A percentile compares a stretch with the other conserved stretches of the same genome.
Conservation (phyloP, 495 filamentous ascomycete species). For the Tuber indicum region DNA sequence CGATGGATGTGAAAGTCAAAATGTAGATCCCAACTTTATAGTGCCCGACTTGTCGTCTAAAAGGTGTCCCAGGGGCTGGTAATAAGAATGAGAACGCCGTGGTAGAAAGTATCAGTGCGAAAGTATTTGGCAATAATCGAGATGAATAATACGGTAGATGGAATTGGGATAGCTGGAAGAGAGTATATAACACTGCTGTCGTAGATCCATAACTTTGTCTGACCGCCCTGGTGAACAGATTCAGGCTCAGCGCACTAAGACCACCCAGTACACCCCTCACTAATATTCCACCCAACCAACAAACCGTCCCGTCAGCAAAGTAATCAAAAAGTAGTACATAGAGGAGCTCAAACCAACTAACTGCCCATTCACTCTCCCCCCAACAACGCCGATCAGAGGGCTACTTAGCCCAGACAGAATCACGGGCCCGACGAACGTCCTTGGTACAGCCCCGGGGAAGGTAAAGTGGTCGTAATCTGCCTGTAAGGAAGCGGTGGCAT, state of each 20-base stretch:
- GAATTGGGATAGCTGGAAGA: constrained; percentile 82
- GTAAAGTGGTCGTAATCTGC: constrained; percentile 78
- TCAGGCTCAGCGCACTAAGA: constrained; percentile 63
- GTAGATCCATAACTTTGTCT: constrained; percentile 60
- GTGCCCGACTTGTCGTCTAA: constrained; percentile 40
- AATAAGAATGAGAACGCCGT: constrained; percentile 65
- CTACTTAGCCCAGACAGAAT: constrained; percentile 62
- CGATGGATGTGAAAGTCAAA: constrained; percentile 70
- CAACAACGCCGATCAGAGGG: constrained; percentile 52
- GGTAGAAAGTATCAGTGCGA: constrained; percentile 78
- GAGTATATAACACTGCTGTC: constrained; percentile 71
- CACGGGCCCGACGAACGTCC: constrained; percentile 78
- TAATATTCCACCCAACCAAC: constrained; percentile 29
- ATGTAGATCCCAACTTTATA: constrained; percentile 59
- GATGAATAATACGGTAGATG: constrained; percentile 92
- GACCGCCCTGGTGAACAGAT: constrained; percentile 58
- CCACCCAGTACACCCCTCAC: constrained; percentile 74
- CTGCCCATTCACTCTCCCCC: constrained; percentile 48
- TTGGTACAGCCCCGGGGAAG: constrained; percentile 85
- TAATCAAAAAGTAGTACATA: constrained; percentile 10
- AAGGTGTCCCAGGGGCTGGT: constrained; percentile 46
- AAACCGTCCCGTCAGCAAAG: background rate
- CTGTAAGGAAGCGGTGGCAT: constrained; percentile 49
- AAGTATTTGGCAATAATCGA: constrained; percentile 90
- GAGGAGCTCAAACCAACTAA: constrained; percentile 45